Evolutionary conservation across 1,284 basidiomycete genomes (phyloP).

Genomic region (Boletellus deceptivus): DNA sequence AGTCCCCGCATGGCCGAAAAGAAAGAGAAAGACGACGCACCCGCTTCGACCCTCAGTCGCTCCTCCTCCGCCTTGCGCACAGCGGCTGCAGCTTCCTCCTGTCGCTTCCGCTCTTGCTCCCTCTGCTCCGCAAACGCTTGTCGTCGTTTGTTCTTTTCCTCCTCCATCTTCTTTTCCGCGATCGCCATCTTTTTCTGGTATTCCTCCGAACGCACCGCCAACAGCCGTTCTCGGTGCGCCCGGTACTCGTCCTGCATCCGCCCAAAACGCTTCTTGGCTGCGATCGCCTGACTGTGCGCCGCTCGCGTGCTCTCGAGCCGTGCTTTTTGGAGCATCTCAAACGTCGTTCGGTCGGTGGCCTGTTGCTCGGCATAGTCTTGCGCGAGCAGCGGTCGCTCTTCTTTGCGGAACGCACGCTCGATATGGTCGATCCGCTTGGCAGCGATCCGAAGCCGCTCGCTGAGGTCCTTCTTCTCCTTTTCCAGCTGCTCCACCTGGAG

Average conservation of each 20-base stretch:
- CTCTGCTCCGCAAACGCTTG: conserved; percentile 52
- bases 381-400: conserved; percentile 84
- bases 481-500: conserved; percentile 94
- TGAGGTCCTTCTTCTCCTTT: conserved; percentile 93
- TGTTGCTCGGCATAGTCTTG: conserved; percentile 92
- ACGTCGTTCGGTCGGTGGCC: conserved; percentile 67
- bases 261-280: conserved; percentile 75
- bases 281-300: conserved; percentile 70
- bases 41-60: conserved; percentile 49
- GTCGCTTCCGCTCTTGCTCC: conserved; percentile 57
- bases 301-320: conserved; percentile 61
- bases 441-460: conserved; percentile 81
- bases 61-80: conserved; percentile 50
- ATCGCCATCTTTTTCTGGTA: conserved; percentile 61
- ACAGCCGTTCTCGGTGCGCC: conserved; percentile 57
- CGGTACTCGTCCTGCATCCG: conserved; percentile 79
- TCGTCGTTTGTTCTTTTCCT: conserved; percentile 81
- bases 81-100: conserved; percentile 46
- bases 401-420: conserved; percentile 95
- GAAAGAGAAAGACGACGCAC: conserved; percentile 33
- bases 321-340: conserved; percentile 63
- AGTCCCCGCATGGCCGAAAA: background rate
- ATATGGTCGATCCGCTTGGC: conserved; percentile 93
- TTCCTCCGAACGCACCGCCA: conserved; percentile 69
- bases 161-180: conserved; percentile 73